phyloP scores from a whole-genome alignment of 1,284 basidiomycete genomes.

The Ustilago xerochloae region DNA sequence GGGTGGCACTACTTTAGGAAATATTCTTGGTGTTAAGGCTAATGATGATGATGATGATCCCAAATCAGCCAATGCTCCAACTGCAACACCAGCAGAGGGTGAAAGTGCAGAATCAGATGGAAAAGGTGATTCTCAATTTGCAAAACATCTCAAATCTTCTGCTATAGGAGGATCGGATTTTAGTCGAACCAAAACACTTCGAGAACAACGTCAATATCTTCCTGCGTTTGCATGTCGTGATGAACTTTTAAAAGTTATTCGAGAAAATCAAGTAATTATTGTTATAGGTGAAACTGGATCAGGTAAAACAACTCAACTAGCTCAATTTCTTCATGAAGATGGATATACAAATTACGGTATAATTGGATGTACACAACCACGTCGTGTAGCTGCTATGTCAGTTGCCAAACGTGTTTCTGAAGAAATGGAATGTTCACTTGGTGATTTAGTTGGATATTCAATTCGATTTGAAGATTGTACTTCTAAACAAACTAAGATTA shows the following conservation, averaged over 20 bases:
- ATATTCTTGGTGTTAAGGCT: slow-evolving; percentile 96
- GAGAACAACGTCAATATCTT: slow-evolving; percentile 94
- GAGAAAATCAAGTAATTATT: slow-evolving; percentile 93
- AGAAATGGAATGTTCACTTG: slow-evolving; percentile 84
- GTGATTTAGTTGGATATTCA: slow-evolving; percentile 89
- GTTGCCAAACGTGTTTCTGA: slow-evolving; percentile 98
- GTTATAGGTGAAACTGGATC: slow-evolving; percentile 96
- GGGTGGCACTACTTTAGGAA: slow-evolving; percentile 91
- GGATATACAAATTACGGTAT: slow-evolving; percentile 89
- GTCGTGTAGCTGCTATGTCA: slow-evolving; percentile 97
- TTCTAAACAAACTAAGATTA: slow-evolving; percentile 88
- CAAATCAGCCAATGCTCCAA: neutral
- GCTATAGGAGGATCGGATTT: slow-evolving; percentile 82
- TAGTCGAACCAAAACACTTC: slow-evolving; percentile 83
- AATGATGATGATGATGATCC: slow-evolving; percentile 75
- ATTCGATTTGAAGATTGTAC: slow-evolving; percentile 99
- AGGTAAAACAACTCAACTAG: slow-evolving; percentile 91
- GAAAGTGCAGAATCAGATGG: slow-evolving; percentile 75
- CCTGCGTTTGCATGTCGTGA: slow-evolving; percentile 98
- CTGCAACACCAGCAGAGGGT: neutral
- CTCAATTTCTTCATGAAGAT: slow-evolving; percentile 93
- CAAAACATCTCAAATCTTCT: slow-evolving; percentile 78
- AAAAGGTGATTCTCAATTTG: slow-evolving; percentile 95
- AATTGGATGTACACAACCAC: slow-evolving; percentile 94
- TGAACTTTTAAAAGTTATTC: slow-evolving; percentile 85